Base-by-base conservation (phyloP, 2,329 filamentous ascomycete genomes). In the Biscogniauxia mediterranea region DNA sequence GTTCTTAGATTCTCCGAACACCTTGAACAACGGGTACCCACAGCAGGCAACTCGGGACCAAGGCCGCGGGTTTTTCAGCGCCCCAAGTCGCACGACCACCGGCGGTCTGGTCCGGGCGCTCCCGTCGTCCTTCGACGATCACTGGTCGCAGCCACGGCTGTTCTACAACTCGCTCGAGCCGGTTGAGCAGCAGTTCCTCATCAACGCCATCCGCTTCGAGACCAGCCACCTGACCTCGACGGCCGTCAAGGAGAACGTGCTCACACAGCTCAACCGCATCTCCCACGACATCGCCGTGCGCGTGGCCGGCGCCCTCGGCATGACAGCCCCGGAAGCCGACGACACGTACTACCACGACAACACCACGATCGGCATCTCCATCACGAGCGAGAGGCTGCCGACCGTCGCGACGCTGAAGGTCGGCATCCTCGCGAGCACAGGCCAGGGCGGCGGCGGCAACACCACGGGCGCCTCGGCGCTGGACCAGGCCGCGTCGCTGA, bases 171-270 rank as follows among this genome's bases (percentile, higher is more conserved):
- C 88, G 0, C 78, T 92, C 55, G 78, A 82, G 1, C 79, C 82
- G 1, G 80, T 81, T 0, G 89, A 92, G 75, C 84, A 90, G 72
- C 89, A 92, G 70, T 88, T 90, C 70, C 74, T 92, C 49, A 81
- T 92, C 76, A 89, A 92, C 72, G 89, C 88, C 0, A 85, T 92
- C 58, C 86, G 89, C 26, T 91, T 92, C 73, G 89, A 92, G 76
- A 83, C 81, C 0, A 81, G 85, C 21, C 82, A 89, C 15, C 68
- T 92, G 38, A 77, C 80, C 66, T 87, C 84, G 51, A 66, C 75
- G 0, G 69, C 80, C 1, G 85, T 92, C 17, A 86, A 86, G 75
- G 75, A 83, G 65, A 91, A 90, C 65, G 85, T 90, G 1, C 79
- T 92, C 51, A 77, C 78, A 17, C 89, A 92, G 70, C 81, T 92